Evolutionary conservation across 441 rosid genomes (phyloP), one percentile per base, ranked within the genome.

Genomic region (Viola pubescens): DNA sequence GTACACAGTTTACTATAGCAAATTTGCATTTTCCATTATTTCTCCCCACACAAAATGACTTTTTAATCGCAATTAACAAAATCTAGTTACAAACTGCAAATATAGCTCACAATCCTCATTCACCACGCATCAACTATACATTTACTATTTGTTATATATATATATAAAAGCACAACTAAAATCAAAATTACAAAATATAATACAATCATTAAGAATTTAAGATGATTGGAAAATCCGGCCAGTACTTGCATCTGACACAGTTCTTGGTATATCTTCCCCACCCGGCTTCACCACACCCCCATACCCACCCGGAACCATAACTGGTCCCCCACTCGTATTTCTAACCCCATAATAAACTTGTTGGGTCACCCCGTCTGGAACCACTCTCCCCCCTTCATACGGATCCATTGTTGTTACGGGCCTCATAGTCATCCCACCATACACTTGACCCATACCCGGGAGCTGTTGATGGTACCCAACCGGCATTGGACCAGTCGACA

Each of bases 391-490:
- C 0, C 65, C 26, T 6, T 69, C 82, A 58, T 78, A 74, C 5
- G 70, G 82, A 38, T 85, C 84, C 68, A 74, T 7, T 7, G 66
- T 45, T 12, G 62, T 42, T 11, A 75, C 61, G 6, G 84, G 77
- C 53, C 85, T 81, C 62, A 77, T 53, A 37, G 61, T 48, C 16
- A 58, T 58, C n/a, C 83, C 80, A 14, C 84, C 67, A 52, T 78
- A 88, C 0, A 79, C 73, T 70, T 84, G 95, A 60, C 88, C 83
- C 53, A 70, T 62, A 12, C 69, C 71, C 0, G 73, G 76, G 51
- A 73, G 70, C 13, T 70, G 74, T 63, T 79, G 91, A n/a, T 78
- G 91, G 78, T 88, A 86, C 49, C 86, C 87, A 9, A 82, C 54
- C 1, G 84, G 90, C 43, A 83, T 54, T 57, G 84, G 96, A 62